A percentile compares a stretch with the other conserved stretches of the same genome.
Conservation (phyloP, 768 basidiomycete species). For the Mycena indigotica region DNA sequence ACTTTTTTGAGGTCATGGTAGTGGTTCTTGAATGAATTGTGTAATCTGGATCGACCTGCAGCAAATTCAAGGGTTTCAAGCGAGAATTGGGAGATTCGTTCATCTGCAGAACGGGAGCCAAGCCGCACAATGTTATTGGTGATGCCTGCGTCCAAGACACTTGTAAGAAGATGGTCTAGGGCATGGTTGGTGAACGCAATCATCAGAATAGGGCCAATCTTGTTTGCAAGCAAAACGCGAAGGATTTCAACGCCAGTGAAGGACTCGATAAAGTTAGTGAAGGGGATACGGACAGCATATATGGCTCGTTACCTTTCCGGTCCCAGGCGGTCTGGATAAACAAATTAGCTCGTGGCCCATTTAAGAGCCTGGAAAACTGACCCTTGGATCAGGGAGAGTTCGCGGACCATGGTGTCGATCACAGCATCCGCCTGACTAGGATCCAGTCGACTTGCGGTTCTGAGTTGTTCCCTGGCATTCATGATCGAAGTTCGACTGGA, state of each 20-base stretch:
- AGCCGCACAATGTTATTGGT: slow-evolving; percentile 67
- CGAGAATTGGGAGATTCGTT: slow-evolving; percentile 60
- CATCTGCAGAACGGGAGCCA: slow-evolving; percentile 64
- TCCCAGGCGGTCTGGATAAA: slow-evolving; percentile 67
- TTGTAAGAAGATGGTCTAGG: slow-evolving; percentile 69
- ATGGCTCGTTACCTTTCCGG: slow-evolving; percentile 59
- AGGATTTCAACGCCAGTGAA: slow-evolving; percentile 72
- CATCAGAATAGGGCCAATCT: slow-evolving; percentile 53
- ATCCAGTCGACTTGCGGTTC: slow-evolving; percentile 56
- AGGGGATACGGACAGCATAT: neutral
- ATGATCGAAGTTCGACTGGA: slow-evolving; percentile 46
- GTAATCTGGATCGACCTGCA: slow-evolving; percentile 42
- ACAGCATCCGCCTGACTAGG: slow-evolving; percentile 73
- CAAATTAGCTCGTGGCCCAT: slow-evolving; percentile 7
- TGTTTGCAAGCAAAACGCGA: slow-evolving; percentile 59
- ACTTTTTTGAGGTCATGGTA: slow-evolving; percentile 44
- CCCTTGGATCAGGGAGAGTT: slow-evolving; percentile 76
- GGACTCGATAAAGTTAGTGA: slow-evolving; percentile 40
- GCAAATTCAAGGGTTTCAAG: slow-evolving; percentile 60
- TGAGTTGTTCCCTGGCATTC: slow-evolving; percentile 49
- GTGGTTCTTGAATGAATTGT: slow-evolving; percentile 35
- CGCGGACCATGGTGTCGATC: slow-evolving; percentile 58
- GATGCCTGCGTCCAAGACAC: slow-evolving; percentile 65
- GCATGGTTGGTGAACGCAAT: slow-evolving; percentile 80
- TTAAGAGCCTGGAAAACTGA: slow-evolving; percentile 30